Evolutionary conservation across 2,329 filamentous ascomycete genomes (phyloP), one percentile per base, ranked within the genome.

Genomic region (Phyllosticta citribraziliensis): DNA sequence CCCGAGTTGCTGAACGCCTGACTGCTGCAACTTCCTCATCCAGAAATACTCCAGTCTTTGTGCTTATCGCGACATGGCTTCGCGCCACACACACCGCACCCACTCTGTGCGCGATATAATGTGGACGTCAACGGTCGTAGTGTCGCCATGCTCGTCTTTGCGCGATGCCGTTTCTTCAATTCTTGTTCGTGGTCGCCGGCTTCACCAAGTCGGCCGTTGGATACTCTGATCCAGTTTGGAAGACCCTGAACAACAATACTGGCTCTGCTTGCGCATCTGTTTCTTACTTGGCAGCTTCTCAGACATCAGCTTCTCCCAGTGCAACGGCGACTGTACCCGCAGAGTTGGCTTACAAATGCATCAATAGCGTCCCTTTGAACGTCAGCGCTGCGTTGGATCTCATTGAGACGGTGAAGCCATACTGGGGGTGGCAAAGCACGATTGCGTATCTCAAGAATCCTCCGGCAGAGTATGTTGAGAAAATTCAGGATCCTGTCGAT

Each of bases 401-500:
- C 40, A 64, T 80, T 53, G 65, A 72, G 8, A 71, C 72, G 1
- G 67, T 79, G 12, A 71, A 72, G 17, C 74, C 76, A 2, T 79
- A 76, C 62, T 66, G 79, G 22, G 63, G 77, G 14, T 79, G 77
- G 77, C 78, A 80, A 67, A 76, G 75, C 51, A 79, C 76, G 3
- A 67, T 76, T n/a, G 68, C 70, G 17, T 73, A 69, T 27, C 66
- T 80, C 53, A 75, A 75, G 62, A 67, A 77, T 17, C 78, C 78
- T 1, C 78, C 78, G 5, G 67, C 70, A 5, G 77, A 79, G 62
- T 80, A 79, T 56, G 72, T 67, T 1, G 70, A 74, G 61, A 79
- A 79, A 65, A 70, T 80, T 0, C 77, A 79, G 63, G 67, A 70
- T 24, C 68, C 76, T 1, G 72, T 78, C 51, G 77, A 79, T 63